Evolutionary conservation across 192 early-diverging fungal genomes (phyloP), one percentile per base, ranked within the genome.

Genomic region (Podila minutissima): DNA sequence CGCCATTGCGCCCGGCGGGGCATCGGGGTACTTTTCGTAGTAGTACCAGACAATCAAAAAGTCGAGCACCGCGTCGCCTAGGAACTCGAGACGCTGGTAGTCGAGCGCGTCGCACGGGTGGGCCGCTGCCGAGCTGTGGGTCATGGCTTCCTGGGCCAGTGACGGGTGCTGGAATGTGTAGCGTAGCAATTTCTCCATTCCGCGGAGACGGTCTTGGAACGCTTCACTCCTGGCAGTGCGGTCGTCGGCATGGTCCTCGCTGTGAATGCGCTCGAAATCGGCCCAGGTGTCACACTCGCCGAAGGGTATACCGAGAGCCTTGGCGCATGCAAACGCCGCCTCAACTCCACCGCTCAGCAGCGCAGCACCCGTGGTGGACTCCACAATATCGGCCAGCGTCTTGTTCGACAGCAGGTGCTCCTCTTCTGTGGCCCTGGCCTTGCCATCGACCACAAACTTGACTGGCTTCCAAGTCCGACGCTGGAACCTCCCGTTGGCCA

Each of bases 21-120:
- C 87, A 20, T 86, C 67, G 5, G 89, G 89, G 63, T 92, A 88
- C 68, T 89, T 89, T 59, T 90, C 63, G 67, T 89, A 97, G 66
- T 95, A 88, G 60, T 95, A 88, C 22, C 89, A 83, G 7, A 95
- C 91, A 5, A 94, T 77, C 59, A 94, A 82, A 68, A 91, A 95
- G 74, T 98, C 96, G 66, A 98, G 50, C 29, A 97, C 84, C 0
- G 91, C 93, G 66, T 93, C 91, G 48, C 96, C 97, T 48, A 98
- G 70, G 71, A 93, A 97, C 85, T 98, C 97, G 15, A 98, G 87
- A 7, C 97, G 90, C 83, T 98, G 94, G 79, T 97, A 98, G 77
- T 92, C 94, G 3, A 68, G 20, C 31, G 89, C 84, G 4, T 88
- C 7, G 35, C 33, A 84, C 5, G 62, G 38, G 2, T 87, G 82